Percentiles rank a stretch among this genome's conserved stretches.
phyloP scores from a whole-genome alignment of 805 yeast genomes.

The Candida nemodendra region DNA sequence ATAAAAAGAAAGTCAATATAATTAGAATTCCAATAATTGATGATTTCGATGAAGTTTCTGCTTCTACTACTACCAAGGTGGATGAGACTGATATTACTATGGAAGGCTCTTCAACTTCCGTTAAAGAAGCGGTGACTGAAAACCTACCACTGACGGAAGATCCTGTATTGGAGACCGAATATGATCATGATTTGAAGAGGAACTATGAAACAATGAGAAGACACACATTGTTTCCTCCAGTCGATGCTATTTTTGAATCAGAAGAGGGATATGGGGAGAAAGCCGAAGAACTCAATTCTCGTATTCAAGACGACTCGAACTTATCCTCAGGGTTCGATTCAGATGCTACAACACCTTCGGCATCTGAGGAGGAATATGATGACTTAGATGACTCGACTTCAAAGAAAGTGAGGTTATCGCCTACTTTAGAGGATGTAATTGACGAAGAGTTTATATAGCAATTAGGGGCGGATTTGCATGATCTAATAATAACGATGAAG shows the following conservation, averaged over 20 bases:
- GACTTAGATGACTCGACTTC: slow-evolving; percentile 3
- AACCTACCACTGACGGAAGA: too few species aligned
- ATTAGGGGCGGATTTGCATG: too few species aligned
- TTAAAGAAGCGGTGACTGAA: background rate
- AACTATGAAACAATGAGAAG: slow-evolving; percentile 29
- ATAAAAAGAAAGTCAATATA: too few species aligned
- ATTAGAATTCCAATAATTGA: slow-evolving; percentile 9
- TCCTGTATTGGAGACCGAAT: background rate
- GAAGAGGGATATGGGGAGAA: too few species aligned
- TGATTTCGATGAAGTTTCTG: background rate
- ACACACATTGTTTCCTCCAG: slow-evolving; percentile 26
- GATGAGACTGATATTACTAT: background rate
- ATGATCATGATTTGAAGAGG: slow-evolving; percentile 11
- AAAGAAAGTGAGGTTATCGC: slow-evolving; percentile 15
- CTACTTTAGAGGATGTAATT: slow-evolving; percentile 20
- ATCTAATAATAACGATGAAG: too few species aligned
- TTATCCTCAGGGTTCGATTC: background rate
- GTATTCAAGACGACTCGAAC: too few species aligned
- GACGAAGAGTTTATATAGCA: slow-evolving; percentile 20
- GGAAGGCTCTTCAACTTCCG: background rate
- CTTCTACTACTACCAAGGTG: background rate
- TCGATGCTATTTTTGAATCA: too few species aligned
- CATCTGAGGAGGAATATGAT: slow-evolving; percentile 6
- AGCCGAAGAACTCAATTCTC: too few species aligned
- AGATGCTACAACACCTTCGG: slow-evolving; percentile 2